Evolutionary conservation across 2,329 filamentous ascomycete species (phyloP), one percentile per base, ranked within the genome.

Genomic region (Venturia oleaginea): DNA sequence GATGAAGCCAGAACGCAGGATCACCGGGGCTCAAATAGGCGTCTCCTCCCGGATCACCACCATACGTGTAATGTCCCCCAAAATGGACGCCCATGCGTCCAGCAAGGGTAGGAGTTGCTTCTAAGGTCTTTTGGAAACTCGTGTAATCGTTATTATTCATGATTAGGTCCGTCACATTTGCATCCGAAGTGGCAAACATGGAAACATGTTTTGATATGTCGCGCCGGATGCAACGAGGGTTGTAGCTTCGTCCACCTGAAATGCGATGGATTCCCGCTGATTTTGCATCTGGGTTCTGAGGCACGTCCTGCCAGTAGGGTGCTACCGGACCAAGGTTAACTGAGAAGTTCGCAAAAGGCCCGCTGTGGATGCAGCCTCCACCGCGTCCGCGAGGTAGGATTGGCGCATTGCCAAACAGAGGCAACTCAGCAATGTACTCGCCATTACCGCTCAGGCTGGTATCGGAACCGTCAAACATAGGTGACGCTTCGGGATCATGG

Each of bases 191-290:
- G 66, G 69, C 68, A 61, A 72, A 68, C 19, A 65, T 67, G 17
- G 73, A 67, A 34, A 77, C 69, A 34, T 71, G 71, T 13, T 71
- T 71, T 57, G 74, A 76, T 43, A 80, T 67, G 65, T 79, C 77
- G 7, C 77, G 73, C 69, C 76, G 77, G 59, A 80, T 69, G 66
- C 78, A 78, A 30, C 78, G 74, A 24, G 78, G 78, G 66, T 79
- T 63, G 38, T 60, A 63, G n/a, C 30, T 38, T 30, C 51, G 30
- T n/a, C 43, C 46, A 55, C 40, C 61, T 8, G 59, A 3, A 19
- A 57, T 34, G 15, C 27, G 15, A 34, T 34, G 51, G 5, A 57
- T 27, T 34, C 6, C 10, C 10, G 51, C 51, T 8, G 51, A 57
- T 19, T 32, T 10, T 19, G 68, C 68, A 57, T 32, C 0, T 70